phyloP scores from a whole-genome alignment of 1,284 basidiomycete genomes.

The Chondrostereum purpureum region DNA sequence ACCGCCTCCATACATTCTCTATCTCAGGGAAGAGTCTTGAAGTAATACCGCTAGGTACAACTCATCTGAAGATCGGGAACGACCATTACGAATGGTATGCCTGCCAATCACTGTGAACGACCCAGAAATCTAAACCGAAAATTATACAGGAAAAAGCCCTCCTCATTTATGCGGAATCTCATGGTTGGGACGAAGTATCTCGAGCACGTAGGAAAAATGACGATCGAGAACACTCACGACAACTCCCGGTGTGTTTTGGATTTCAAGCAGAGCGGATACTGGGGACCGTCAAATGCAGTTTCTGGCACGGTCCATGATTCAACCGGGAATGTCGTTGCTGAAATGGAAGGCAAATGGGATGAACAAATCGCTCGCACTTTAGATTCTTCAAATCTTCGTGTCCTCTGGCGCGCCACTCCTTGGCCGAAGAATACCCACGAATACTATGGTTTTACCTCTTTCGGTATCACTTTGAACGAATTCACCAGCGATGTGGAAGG shows the following conservation, averaged over 20 bases:
- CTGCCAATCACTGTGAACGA: not conserved
- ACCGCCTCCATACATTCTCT: slow-evolving; percentile 15
- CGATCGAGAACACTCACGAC: slow-evolving; percentile 55
- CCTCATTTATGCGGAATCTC: slow-evolving; percentile 83
- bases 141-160: slow-evolving; percentile 67
- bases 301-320: slow-evolving; percentile 53
- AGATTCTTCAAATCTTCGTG: slow-evolving; percentile 61
- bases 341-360: slow-evolving; percentile 81
- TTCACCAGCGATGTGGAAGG: slow-evolving; percentile 64
- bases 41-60: slow-evolving; percentile 71
- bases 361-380: slow-evolving; percentile 64
- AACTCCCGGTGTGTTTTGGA: slow-evolving; percentile 60
- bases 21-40: slow-evolving; percentile 74
- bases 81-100: slow-evolving; percentile 66
- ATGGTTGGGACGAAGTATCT: slow-evolving; percentile 89
- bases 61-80: slow-evolving; percentile 55
- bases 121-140: not conserved
- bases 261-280: slow-evolving; percentile 83
- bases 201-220: slow-evolving; percentile 74
- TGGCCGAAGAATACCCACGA: slow-evolving; percentile 70
- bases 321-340: slow-evolving; percentile 46
- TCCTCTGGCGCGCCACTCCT: slow-evolving; percentile 69
- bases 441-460: slow-evolving; percentile 80
- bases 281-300: slow-evolving; percentile 73
- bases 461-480: slow-evolving; percentile 79